Base-by-base conservation (phyloP, 1,284 basidiomycete genomes). In the Lentinula novae-zelandiae region DNA sequence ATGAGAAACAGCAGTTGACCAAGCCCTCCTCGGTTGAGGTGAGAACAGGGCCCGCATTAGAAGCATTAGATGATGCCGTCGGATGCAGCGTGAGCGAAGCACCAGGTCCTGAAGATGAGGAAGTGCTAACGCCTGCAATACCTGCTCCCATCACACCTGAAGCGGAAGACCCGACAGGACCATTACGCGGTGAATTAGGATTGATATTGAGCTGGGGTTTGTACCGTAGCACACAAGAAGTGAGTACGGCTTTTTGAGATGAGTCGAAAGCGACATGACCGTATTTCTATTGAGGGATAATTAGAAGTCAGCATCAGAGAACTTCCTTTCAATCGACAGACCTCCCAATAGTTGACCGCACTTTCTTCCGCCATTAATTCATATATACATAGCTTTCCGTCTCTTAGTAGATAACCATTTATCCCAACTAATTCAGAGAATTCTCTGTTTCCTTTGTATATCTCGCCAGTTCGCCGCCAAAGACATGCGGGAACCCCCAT, bases 281-380 rank as follows among this genome's bases (percentile, higher is more conserved):
- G 67, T 96, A 97, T 86, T 93, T 94, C 89, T 93, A 70, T 49
- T n/a, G 46, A 9, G 27, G 17, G 42, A 4, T 9, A 39, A 22
- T 13, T 5, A 10, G 9, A 51, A 10, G n/a, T 51, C 5, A 51
- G 36, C 6, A 33, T 8, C 36, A 12, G 27, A 50, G 34, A 33
- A 12, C 13, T 27, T 52, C 36, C 33, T 38, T 20, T 20, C 39
- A 51, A 33, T 2, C 8, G 36, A 51, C 53, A 33, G 49, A 92
- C 93, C 90, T 96, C 94, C 93, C 93, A 98, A 71, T 97, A 99
- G 72, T 98, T 96, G 27, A 98, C 95, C 2, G 95, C 95, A 5
- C 90, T 92, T 72, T 98, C 96, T 72, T 96, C 93, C 2, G 93
- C 91, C 93, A 96, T 96, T 58, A 98, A 82, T 73, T 99, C 96